Evolutionary conservation across 768 basidiomycete species (phyloP).

Genomic region (Russula virescens): DNA sequence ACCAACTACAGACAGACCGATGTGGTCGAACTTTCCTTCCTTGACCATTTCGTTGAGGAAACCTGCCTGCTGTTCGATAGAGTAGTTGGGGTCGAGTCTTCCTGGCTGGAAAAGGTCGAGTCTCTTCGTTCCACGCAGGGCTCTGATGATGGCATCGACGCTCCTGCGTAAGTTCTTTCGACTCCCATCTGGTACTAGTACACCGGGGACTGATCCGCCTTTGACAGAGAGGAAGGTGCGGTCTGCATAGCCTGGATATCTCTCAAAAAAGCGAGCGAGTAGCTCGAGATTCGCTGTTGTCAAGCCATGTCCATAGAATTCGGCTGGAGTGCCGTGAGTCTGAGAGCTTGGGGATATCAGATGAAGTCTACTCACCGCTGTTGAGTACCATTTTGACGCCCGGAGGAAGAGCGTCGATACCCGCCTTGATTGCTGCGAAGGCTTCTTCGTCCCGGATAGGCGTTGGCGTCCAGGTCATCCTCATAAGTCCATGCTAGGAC

Average conservation of each 20-base stretch:
- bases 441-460: slow-evolving; percentile 51
- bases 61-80: slow-evolving; percentile 43
- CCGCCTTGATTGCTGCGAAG: slow-evolving; percentile 56
- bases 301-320: slow-evolving; percentile 50
- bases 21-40: slow-evolving; percentile 54
- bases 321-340: slow-evolving; percentile 31
- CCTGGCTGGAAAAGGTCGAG: slow-evolving; percentile 57
- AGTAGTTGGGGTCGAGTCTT: slow-evolving; percentile 39
- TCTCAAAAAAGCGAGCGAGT: slow-evolving; percentile 44
- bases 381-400: slow-evolving; percentile 48
- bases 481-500: slow-evolving; percentile 46
- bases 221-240: slow-evolving; percentile 47
- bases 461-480: slow-evolving; percentile 48
- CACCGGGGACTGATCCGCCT: slow-evolving; percentile 26
- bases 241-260: slow-evolving; percentile 42
- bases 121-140: slow-evolving; percentile 46
- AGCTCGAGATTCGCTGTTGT: slow-evolving; percentile 43
- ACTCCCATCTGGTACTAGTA: slow-evolving; percentile 29
- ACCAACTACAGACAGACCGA: slow-evolving; percentile 52
- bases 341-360: neutral
- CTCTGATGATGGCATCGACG: slow-evolving; percentile 38
- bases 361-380: slow-evolving; percentile 34
- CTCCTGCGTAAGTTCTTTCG: slow-evolving; percentile 43
- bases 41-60: slow-evolving; percentile 43
- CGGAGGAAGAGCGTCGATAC: slow-evolving; percentile 37